Evolutionary conservation across 805 yeast species (phyloP).

Genomic region (Wickerhamiella azyma): DNA sequence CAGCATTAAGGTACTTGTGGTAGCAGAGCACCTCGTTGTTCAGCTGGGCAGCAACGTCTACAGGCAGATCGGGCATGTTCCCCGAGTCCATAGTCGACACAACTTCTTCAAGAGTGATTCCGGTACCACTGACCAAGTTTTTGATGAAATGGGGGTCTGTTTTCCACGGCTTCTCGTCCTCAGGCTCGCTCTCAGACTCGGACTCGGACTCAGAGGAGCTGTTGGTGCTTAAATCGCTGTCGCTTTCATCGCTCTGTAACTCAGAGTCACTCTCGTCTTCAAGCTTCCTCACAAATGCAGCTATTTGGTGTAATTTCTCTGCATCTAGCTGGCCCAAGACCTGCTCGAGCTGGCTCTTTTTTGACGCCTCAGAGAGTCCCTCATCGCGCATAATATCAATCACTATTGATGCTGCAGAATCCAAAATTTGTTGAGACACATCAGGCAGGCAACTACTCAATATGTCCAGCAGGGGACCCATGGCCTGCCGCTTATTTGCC

Average conservation of each 20-base stretch:
- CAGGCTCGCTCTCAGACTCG: slow-evolving; percentile 10
- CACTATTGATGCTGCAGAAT: slow-evolving; percentile 47
- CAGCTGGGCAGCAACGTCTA: slow-evolving; percentile 28
- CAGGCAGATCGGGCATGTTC: slow-evolving; percentile 15
- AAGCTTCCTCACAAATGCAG: slow-evolving; percentile 33
- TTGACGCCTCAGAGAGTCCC: slow-evolving; percentile 29
- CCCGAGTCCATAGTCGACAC: slow-evolving; percentile 3
- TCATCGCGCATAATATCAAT: slow-evolving; percentile 42
- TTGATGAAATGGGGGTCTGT: slow-evolving; percentile 10
- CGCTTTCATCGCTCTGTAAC: slow-evolving; percentile 29
- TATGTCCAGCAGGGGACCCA: slow-evolving; percentile 45
- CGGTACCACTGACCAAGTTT: slow-evolving; percentile 1
- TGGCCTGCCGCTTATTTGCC: neutral
- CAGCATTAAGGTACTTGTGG: slow-evolving; percentile 31
- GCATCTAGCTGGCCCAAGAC: slow-evolving; percentile 35
- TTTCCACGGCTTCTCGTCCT: slow-evolving; percentile 13
- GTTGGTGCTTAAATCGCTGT: slow-evolving; percentile 21
- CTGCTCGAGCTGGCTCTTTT: slow-evolving; percentile 38
- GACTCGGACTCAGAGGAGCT: slow-evolving; percentile 17
- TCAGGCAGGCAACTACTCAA: slow-evolving; percentile 49
- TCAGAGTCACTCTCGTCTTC: slow-evolving; percentile 28
- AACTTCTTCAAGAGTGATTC: slow-evolving; percentile 8
- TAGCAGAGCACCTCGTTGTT: slow-evolving; percentile 38
- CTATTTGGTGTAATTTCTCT: slow-evolving; percentile 34
- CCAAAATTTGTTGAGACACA: slow-evolving; percentile 56